Conservation (phyloP, 305 asterid genomes). For the Fraxinus xanthoxyloides region DNA sequence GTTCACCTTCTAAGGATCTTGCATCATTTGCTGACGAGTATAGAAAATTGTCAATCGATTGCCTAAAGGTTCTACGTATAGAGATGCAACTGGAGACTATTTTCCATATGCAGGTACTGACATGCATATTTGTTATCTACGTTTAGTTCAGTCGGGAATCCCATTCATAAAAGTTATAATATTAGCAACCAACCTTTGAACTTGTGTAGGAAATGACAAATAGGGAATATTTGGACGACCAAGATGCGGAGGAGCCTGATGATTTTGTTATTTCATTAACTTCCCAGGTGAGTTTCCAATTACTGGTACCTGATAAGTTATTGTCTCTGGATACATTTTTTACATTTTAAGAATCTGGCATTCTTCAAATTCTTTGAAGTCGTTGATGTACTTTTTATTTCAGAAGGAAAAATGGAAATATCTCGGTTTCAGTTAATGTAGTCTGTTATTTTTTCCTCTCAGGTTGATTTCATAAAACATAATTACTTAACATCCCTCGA, state of each 20-base stretch:
- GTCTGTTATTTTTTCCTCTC: neutral
- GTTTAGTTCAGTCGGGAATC: constrained; percentile 13
- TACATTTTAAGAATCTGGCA: neutral
- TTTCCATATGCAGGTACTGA: constrained; percentile 88
- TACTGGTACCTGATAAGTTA: neutral
- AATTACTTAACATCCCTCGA: constrained; percentile 14
- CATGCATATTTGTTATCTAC: constrained; percentile 7
- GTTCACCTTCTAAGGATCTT: constrained; percentile 69
- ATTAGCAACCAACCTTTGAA: constrained; percentile 30
- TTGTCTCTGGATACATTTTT: neutral
- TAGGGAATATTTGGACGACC: constrained; percentile 89
- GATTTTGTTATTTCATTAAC: constrained; percentile 88
- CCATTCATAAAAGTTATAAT: constrained; percentile 22
- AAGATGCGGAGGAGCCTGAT: constrained; percentile 99
- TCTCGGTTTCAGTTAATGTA: neutral
- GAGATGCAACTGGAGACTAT: constrained; percentile 98
- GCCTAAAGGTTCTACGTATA: constrained; percentile 93
- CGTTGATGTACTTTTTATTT: neutral
- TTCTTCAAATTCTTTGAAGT: neutral
- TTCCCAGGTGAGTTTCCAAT: constrained; percentile 64
- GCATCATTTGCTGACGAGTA: constrained; percentile 92
- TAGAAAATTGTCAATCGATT: constrained; percentile 87
- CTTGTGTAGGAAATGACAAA: constrained; percentile 77
- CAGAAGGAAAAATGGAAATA: neutral
- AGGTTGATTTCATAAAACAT: neutral